phyloP scores from a whole-genome alignment of 75 land plant genomes.

The Pinus tabuliformis region DNA sequence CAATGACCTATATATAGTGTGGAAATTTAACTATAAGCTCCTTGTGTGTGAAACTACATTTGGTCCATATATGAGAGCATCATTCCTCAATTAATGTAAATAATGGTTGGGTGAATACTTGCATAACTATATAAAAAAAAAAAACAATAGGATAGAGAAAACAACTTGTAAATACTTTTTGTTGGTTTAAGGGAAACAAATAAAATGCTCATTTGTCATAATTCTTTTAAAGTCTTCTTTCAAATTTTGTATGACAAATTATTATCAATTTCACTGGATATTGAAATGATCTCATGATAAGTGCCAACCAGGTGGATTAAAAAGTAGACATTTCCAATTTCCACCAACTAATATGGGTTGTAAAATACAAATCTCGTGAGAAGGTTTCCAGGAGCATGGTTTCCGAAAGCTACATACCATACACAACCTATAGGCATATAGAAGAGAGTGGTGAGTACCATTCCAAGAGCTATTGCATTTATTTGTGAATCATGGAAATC shows the following conservation, averaged over 20 bases:
- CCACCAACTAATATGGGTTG: conserved; percentile 55
- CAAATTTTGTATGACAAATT: too few relatives aligned
- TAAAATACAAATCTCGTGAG: conserved; percentile 60
- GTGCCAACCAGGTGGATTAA: conserved; percentile 53
- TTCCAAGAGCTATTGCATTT: too few relatives aligned
- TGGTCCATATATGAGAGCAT: conserved; percentile 12
- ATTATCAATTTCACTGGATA: background rate
- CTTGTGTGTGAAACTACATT: conserved; percentile 27
- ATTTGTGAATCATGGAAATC: too few relatives aligned
- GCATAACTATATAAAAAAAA: background rate
- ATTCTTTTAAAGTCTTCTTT: too few relatives aligned
- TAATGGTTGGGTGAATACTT: conserved; percentile 66
- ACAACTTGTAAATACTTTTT: background rate
- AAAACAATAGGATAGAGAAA: background rate
- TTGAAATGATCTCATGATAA: conserved; percentile 41
- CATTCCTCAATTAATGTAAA: conserved; percentile 56
- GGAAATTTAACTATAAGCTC: conserved; percentile 29
- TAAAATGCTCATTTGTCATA: too few relatives aligned
- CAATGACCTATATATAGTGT: background rate
- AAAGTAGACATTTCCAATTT: conserved; percentile 50
- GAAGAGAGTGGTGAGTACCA: conserved; percentile 32
- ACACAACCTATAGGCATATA: conserved; percentile 49
- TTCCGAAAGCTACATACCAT: conserved; percentile 60
- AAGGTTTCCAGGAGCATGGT: conserved; percentile 57
- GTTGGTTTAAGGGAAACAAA: background rate